phyloP scores from a whole-genome alignment of 2,329 filamentous ascomycete species.

The Balansia obtecta region DNA sequence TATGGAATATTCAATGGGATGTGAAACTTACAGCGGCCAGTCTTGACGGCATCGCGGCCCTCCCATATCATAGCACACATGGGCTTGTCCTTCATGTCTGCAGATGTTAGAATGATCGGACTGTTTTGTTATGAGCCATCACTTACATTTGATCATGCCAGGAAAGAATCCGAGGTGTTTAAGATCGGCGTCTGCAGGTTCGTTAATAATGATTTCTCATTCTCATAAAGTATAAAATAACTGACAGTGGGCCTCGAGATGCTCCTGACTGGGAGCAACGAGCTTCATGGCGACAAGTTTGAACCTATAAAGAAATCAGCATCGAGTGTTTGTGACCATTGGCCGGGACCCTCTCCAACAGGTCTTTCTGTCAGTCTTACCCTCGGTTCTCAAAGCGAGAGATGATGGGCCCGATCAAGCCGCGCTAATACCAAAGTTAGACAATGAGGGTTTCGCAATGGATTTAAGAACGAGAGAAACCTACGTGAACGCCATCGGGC shows the following conservation, averaged over 20 bases:
- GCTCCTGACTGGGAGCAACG: slow-evolving; percentile 73
- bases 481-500: slow-evolving; percentile 97
- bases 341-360: too few species aligned
- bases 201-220: slow-evolving; percentile 15
- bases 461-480: slow-evolving; percentile 9
- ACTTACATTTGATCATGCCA: slow-evolving; percentile 80
- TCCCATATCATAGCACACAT: slow-evolving; percentile 99
- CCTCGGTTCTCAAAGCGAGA: slow-evolving; percentile 94
- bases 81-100: slow-evolving; percentile 31
- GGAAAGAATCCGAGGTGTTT: slow-evolving; percentile 33
- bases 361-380: slow-evolving; percentile 31
- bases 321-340: neutral
- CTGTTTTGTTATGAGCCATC: neutral
- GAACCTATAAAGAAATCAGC: slow-evolving; percentile 34
- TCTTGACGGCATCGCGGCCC: slow-evolving; percentile 97
- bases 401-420: slow-evolving; percentile 96
- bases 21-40: slow-evolving; percentile 62
- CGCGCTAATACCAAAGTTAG: slow-evolving; percentile 49
- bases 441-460: neutral
- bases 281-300: slow-evolving; percentile 99
- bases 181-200: slow-evolving; percentile 61
- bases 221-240: slow-evolving; percentile 11
- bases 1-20: too few species aligned
- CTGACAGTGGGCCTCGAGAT: slow-evolving; percentile 92
- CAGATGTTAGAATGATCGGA: neutral